phyloP scores from a whole-genome alignment of 2,329 filamentous ascomycete genomes.

The Chrysoporthe cubensis region DNA sequence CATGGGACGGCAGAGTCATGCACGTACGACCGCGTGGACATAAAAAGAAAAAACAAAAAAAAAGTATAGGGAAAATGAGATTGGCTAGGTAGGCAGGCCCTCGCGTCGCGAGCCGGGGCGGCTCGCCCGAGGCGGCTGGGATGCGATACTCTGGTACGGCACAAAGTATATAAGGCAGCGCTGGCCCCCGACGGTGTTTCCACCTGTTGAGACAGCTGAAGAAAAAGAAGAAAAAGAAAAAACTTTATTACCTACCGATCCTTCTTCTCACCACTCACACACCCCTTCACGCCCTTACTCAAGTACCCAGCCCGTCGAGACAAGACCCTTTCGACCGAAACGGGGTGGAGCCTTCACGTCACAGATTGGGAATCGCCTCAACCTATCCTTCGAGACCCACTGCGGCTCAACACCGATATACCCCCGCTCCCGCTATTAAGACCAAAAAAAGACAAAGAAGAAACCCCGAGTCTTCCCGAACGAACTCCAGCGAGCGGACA shows the following conservation, averaged over 20 bases:
- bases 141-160: too few species aligned
- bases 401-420: slow-evolving; percentile 25
- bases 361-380: slow-evolving; percentile 23
- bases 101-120: too few species aligned
- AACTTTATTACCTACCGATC: not conserved
- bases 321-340: not conserved
- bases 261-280: not conserved
- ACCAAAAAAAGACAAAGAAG: not conserved
- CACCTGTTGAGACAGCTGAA: not conserved
- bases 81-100: too few species aligned
- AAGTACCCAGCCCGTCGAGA: too few species aligned
- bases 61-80: too few species aligned
- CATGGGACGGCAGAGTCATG: too few species aligned
- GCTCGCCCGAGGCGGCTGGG: too few species aligned
- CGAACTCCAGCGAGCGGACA: not conserved
- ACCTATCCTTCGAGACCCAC: not conserved
- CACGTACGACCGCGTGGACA: too few species aligned
- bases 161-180: not conserved
- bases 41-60: too few species aligned
- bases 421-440: slow-evolving; percentile 8
- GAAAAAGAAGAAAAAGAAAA: not conserved
- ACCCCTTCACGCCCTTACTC: too few species aligned
- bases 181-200: not conserved
- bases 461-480: not conserved
- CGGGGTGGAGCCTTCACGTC: not conserved